Percentiles rank a stretch among this genome's conserved stretches.
These are phyloP conservation scores for Cucumis sativus DNA, from an alignment of 306 rosid species.

Conservation along the genomic window DNA sequence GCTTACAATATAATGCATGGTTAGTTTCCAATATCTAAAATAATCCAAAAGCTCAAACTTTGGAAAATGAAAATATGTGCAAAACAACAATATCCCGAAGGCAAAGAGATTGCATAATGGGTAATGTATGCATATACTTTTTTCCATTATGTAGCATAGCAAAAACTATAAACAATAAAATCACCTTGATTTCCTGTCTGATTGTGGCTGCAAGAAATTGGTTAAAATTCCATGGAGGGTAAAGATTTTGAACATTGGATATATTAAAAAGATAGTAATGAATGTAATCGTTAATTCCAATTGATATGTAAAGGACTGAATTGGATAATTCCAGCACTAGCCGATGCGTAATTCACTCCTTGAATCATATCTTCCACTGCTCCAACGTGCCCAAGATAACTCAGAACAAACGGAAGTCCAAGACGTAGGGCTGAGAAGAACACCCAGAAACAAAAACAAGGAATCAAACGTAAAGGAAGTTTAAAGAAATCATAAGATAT, in stretches of 20 bases:
- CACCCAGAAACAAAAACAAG: background rate
- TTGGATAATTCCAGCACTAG: conserved; percentile 71
- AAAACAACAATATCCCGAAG: background rate
- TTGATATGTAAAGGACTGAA: background rate
- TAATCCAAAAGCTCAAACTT: background rate
- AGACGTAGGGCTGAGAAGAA: conserved; percentile 46
- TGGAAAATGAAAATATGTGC: background rate
- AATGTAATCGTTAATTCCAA: background rate
- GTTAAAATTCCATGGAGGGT: conserved; percentile 68
- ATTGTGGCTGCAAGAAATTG: conserved; percentile 57
- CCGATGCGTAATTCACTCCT: conserved; percentile 85
- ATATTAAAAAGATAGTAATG: too few species aligned
- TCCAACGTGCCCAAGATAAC: conserved; percentile 68
- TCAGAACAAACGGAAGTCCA: conserved; percentile 81
- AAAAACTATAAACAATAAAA: background rate
- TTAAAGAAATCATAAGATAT: background rate
- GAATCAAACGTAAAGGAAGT: background rate
- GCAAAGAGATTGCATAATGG: background rate
- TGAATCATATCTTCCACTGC: conserved; percentile 46
- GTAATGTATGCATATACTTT: background rate
- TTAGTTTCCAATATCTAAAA: background rate
- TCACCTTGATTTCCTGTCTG: conserved; percentile 49
- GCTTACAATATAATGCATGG: background rate
- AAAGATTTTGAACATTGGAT: conserved; percentile 44
- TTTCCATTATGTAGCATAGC: background rate